Evolutionary conservation across 371 early-diverging fungal species (phyloP).

Genomic region (Synchytrium microbalum): DNA sequence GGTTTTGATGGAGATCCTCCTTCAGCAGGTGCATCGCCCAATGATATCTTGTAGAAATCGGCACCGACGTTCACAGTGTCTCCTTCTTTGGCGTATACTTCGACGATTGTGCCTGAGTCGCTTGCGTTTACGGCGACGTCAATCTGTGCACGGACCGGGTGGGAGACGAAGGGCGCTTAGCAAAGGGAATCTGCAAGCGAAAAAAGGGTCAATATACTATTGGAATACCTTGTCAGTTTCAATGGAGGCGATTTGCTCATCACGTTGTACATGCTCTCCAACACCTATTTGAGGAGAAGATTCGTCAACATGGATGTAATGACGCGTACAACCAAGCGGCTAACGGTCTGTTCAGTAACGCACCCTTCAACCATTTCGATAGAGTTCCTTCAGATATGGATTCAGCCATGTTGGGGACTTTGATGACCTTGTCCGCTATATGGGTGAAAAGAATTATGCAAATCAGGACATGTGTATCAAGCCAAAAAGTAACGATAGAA

Average conservation of each 20-base stretch:
- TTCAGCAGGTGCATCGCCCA: constrained; percentile 59
- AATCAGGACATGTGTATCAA: neutral
- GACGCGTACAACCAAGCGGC: neutral
- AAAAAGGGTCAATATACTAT: constrained; percentile 1
- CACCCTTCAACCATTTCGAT: constrained; percentile 85
- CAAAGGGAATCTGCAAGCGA: constrained; percentile 5
- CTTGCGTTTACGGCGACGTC: constrained; percentile 94
- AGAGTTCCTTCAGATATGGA: constrained; percentile 96
- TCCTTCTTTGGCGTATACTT: constrained; percentile 79
- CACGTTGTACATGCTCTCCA: constrained; percentile 88
- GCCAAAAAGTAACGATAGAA: too few relatives aligned
- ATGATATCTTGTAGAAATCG: constrained; percentile 85
- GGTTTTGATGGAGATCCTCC: constrained; percentile 33
- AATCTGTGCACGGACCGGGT: constrained; percentile 37
- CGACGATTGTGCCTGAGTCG: constrained; percentile 77
- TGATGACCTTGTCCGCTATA: constrained; percentile 57
- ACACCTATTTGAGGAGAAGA: constrained; percentile 52
- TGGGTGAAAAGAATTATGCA: neutral
- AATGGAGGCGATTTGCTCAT: constrained; percentile 92
- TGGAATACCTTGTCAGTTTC: constrained; percentile 89
- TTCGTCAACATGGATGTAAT: neutral
- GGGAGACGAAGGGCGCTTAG: neutral
- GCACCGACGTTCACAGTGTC: constrained; percentile 88
- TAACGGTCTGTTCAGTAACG: neutral
- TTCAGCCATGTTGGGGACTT: constrained; percentile 94